Evolutionary conservation across 2,329 filamentous ascomycete genomes (phyloP), one percentile per base, ranked within the genome.

Genomic region (Cercospora beticola): DNA sequence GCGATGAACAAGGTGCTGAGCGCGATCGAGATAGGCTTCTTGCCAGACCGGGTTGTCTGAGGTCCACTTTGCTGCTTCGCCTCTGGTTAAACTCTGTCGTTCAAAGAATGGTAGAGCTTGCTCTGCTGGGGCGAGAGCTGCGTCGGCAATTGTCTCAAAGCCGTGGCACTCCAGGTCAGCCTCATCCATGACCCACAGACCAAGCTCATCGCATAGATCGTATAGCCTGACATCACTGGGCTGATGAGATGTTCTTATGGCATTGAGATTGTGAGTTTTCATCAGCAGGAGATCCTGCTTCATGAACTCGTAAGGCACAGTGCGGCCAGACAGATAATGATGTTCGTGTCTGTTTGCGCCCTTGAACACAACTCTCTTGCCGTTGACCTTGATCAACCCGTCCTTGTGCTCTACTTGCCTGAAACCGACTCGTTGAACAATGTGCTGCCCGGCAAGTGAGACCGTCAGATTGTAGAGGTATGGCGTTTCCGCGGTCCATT

Each of bases 311-410:
- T 86, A 78, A 0, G 89, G 88, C 0, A 91, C 88, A 0, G 88
- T 84, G 0, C 89, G 86, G 3, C 89, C 89, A 30, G 84, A 84
- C 10, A 80, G 79, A 0, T 88, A 88, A 73, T 92, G 89, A 73
- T 92, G 89, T 67, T 92, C 90, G 74, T 92, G 90, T 16, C 89
- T 82, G 76, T 92, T 92, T 16, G 88, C 86, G 16, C 89, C 90
- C 30, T 86, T 84, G 70, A 92, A 83, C 2, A 86, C 82, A 61
- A 92, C 83, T 1, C 85, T 81, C 30, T 83, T 82, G 4, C 89
- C 89, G 67, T 91, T 92, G 71, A 91, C 88, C 26, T 82, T 82
- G 72, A 90, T 82, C 54, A 89, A 77, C 0, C 88, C 86, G 59
- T 87, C 81, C 65, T 85, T 86, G 62, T 90, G 82, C 78, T 91